Base-by-base conservation (phyloP, 148 eudicot species). In the Rhododendron henanense region DNA sequence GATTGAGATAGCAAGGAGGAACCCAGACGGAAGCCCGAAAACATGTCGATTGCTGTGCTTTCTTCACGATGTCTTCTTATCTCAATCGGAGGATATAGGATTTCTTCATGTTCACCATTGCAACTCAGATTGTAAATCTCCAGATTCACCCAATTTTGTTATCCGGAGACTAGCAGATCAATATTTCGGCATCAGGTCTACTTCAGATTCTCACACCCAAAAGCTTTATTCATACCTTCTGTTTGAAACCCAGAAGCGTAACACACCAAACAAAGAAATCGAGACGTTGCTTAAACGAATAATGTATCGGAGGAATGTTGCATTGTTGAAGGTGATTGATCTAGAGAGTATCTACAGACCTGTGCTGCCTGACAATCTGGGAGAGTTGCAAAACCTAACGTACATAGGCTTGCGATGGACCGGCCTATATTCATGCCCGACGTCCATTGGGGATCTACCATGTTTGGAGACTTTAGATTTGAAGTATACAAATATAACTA, bases 261-360 rank as follows among this genome's bases (percentile, higher is more conserved):
- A 90, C 69, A 88, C 86, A 37, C 89, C 94, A 11, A 89, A 92
- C n/a, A 85, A 18, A 37, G 90, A 87, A 79, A 86, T 92, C 21
- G 90, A 90, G 16, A 41, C 31, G 18, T 91, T 92, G 82, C 76
- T 92, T 23, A 74, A 25, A 31, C 84, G 18, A 79, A 87, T 84
- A 41, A 87, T 87, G 11, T 81, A 83, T 13, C 61, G 67, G 48
- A 73, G 25, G n/a, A 87, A 89, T 1, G 87, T 84, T 50, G 89
- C 87, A 21, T 47, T 90, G 83, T 89, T 92, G 21, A 87, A 90
- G 85, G 91, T 92, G 75, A 90, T 92, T 82, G 94, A 92, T 73
- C 86, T 92, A 10, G 94, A 92, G 77, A 87, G 90, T 2, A 91
- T 90, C 51, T 89, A 90, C 73, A 92, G 89, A 82, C 92, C 94